Conservation (phyloP, 768 basidiomycete species). For the Suillus placidus region DNA sequence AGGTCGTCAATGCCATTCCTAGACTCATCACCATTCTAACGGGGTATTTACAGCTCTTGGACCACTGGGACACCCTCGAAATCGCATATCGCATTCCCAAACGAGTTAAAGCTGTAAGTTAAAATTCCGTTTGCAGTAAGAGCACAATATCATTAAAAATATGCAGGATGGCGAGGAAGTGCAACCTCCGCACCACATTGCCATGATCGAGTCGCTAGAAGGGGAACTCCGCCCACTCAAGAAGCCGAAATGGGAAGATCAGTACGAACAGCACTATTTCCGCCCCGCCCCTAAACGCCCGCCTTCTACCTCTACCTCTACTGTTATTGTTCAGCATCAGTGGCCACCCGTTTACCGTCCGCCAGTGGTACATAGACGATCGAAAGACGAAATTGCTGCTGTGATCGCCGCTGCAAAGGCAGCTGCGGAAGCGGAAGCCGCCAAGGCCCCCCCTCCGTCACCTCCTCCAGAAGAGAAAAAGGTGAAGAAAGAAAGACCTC, state of each 20-base stretch:
- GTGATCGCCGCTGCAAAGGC: constrained; percentile 42
- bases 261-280: constrained; percentile 19
- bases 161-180: constrained; percentile 37
- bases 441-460: constrained; percentile 13
- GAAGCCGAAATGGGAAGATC: constrained; percentile 34
- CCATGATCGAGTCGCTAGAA: constrained; percentile 23
- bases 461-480: constrained; percentile 20
- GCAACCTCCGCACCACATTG: constrained; percentile 12
- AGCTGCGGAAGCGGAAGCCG: constrained; percentile 26
- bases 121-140: neutral
- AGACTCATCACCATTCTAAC: neutral
- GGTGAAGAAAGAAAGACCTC: constrained; percentile 31
- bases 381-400: constrained; percentile 37
- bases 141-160: neutral
- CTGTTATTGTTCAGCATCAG: neutral
- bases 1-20: constrained; percentile 44
- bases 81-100: constrained; percentile 89
- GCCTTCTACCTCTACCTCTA: neutral
- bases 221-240: constrained; percentile 35
- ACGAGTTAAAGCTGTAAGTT: constrained; percentile 48
- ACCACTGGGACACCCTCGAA: constrained; percentile 78
- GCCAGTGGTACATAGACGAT: neutral
- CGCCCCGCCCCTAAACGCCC: neutral
- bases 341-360: neutral
- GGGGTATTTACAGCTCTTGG: constrained; percentile 57